These are phyloP conservation scores for Trichoderma oligosporum DNA, from an alignment of 2,329 filamentous ascomycete species.

Conservation along the genomic window DNA sequence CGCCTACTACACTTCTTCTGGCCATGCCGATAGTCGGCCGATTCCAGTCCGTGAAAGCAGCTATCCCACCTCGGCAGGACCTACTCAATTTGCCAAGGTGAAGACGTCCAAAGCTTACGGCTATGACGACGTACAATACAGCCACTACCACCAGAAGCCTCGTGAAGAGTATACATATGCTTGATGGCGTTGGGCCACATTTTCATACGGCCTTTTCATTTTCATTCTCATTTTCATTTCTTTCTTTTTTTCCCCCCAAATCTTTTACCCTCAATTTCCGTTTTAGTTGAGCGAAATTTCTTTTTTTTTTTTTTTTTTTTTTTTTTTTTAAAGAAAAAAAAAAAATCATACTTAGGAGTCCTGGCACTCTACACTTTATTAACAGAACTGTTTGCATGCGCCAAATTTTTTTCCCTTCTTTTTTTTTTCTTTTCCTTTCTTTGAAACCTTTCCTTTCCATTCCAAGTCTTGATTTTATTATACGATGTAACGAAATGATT, in stretches of 20 bases:
- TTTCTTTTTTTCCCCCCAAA: constrained; percentile 14
- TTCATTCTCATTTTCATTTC: constrained; percentile 13
- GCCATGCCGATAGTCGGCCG: constrained; percentile 29
- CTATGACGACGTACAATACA: constrained; percentile 34
- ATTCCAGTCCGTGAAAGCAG: constrained; percentile 31
- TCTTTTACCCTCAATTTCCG: neutral
- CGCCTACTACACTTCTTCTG: constrained; percentile 26
- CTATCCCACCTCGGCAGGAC: constrained; percentile 29
- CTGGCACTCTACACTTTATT: constrained; percentile 24
- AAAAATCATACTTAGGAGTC: constrained; percentile 6
- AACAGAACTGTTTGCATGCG: constrained; percentile 19
- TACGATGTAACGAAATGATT: constrained; percentile 31
- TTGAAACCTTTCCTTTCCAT: constrained; percentile 21
- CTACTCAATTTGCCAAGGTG: constrained; percentile 30
- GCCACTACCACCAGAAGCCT: constrained; percentile 23
- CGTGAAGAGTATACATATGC: constrained; percentile 28
- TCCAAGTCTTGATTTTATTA: constrained; percentile 27
- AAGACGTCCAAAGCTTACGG: constrained; percentile 34
- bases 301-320: too few species aligned
- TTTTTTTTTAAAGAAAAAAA: too few species aligned
- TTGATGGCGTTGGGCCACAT: constrained; percentile 21
- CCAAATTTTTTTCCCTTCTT: constrained; percentile 21
- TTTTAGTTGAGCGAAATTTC: neutral
- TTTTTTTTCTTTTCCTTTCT: constrained; percentile 17
- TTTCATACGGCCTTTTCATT: constrained; percentile 7